Base-by-base conservation (phyloP, 805 yeast genomes). In the Yarrowia keelungensis region DNA sequence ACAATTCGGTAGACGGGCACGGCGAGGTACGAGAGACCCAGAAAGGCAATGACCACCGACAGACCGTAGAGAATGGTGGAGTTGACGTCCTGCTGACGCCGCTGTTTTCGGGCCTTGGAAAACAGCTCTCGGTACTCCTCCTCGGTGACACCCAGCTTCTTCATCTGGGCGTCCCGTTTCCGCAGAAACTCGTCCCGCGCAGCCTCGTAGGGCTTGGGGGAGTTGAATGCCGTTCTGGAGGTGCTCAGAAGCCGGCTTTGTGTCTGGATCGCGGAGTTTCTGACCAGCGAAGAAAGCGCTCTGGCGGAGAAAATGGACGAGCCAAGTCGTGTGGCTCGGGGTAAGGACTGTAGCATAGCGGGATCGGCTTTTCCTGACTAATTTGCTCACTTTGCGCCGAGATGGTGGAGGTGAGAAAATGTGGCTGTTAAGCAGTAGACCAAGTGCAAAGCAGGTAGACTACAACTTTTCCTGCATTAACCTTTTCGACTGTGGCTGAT, bases 1-100 rank as follows among this genome's bases (percentile, higher is more conserved):
- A 95, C 83, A 9, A 93, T 92, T 72, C 98, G 82, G 78, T 95
- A 95, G 8, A 95, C 80, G 5, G 98, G 98, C 19, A 95, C 99
- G 0, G 97, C 91, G 10, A 92, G 90, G 78, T 92, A 95, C 0
- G 97, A 85, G 7, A 94, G 81, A 0, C 97, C 91, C 16, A 91
- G 79, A 71, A 91, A 90, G 2, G 87, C 79, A 38, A 93, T 79
- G 12, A 87, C 87, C 22, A 91, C 81, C n/a, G 68, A 65, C 94
- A 88, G 1, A 8, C 73, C 72, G 58, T 75, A 75, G 26, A 73
- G 68, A 19, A 73, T 73, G n/a, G 73, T 69, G 11, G 76, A 62
- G 45, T 50, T 41, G 36, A 69, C 69, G 36, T 69, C 71, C 53
- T 69, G 32, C 19, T 69, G 69, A 12, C 73, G 70, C 8, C 61